phyloP scores from a whole-genome alignment of 1,284 basidiomycete species.

The Volvariella volvacea region DNA sequence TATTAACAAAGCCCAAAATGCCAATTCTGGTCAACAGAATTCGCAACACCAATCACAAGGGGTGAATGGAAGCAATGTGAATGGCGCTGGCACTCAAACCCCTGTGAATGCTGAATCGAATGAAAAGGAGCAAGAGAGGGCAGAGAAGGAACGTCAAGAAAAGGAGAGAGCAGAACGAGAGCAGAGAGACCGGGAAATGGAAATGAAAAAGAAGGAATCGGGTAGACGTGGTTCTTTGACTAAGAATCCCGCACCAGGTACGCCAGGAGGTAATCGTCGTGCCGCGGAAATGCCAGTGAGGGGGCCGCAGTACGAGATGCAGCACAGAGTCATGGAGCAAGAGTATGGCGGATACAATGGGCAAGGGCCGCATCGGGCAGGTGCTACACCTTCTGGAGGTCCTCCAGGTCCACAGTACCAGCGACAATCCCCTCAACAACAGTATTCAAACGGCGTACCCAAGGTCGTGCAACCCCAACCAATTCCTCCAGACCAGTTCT shows the following conservation, averaged over 20 bases:
- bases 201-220: constrained; percentile 49
- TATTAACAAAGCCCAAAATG: constrained; percentile 79
- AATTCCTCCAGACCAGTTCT: constrained; percentile 24
- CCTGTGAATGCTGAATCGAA: constrained; percentile 33
- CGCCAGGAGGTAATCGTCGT: constrained; percentile 40
- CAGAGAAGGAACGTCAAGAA: constrained; percentile 35
- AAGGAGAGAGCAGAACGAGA: constrained; percentile 28
- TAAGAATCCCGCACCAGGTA: constrained; percentile 33
- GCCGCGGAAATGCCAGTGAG: constrained; percentile 82
- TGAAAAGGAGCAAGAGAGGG: constrained; percentile 38
- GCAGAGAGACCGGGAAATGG: constrained; percentile 28
- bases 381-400: constrained; percentile 15
- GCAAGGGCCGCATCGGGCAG: constrained; percentile 16
- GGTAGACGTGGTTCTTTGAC: constrained; percentile 52
- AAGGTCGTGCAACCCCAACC: constrained; percentile 28
- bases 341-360: constrained; percentile 52
- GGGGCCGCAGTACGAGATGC: constrained; percentile 89
- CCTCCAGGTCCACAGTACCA: constrained; percentile 4
- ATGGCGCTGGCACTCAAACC: constrained; percentile 34
- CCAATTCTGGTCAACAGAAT: constrained; percentile 20
- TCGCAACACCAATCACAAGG: constrained; percentile 18
- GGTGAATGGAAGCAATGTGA: constrained; percentile 28
- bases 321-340: constrained; percentile 87
- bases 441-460: constrained; percentile 16
- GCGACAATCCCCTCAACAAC: too few relatives aligned